Base-by-base conservation (phyloP, 2,329 filamentous ascomycete genomes). In the Xylaria sp. region DNA sequence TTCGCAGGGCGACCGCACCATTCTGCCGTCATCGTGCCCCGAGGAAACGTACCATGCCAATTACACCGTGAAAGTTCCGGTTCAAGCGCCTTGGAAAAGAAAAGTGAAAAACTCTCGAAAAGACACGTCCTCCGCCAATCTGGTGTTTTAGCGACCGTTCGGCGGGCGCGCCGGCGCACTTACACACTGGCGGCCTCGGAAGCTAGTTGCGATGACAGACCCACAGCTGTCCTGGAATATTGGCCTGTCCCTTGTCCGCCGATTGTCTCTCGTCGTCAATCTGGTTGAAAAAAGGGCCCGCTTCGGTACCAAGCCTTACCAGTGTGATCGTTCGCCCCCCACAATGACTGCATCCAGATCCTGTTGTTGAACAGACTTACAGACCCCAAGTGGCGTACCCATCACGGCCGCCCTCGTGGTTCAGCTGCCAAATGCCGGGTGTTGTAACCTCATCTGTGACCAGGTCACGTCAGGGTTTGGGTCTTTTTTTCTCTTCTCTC, bases 301-400 rank as follows among this genome's bases (percentile, higher is more conserved):
- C 49, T 56, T 56, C 57, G 51, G 51, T 47, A 55, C 56, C 57
- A 62, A 58, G 62, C 60, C 60, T 59, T 59, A 54, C 52, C 53
- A 61, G 57, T 61, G 58, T 61, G 61, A 64, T 62, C 59, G 62
- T 13, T 13, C 29, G 44, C 62, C 54, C 63, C 59, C 63, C 61
- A 63, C 63, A 63, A 61, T 57, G 56, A 58, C 50, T 58, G 61
- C 57, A 57, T 57, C 59, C 56, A 63, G 59, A 62, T 60, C 61
- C 59, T 59, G 59, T 57, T 44, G 59, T 64, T 61, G 37, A 61
- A 59, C 61, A 48, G 47, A 50, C 37, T 49, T 57, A 61, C 56
- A 59, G 53, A 48, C 56, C 54, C 59, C 49, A 24, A 54, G 59
- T 63, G 59, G 59, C 57, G 61, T 57, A 54, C 44, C 52, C 51